Percentiles rank a stretch among this genome's conserved stretches.
These are phyloP conservation scores for Tubosaeta brunneosetosa DNA, from an alignment of 768 basidiomycete genomes.

Conservation along the genomic window DNA sequence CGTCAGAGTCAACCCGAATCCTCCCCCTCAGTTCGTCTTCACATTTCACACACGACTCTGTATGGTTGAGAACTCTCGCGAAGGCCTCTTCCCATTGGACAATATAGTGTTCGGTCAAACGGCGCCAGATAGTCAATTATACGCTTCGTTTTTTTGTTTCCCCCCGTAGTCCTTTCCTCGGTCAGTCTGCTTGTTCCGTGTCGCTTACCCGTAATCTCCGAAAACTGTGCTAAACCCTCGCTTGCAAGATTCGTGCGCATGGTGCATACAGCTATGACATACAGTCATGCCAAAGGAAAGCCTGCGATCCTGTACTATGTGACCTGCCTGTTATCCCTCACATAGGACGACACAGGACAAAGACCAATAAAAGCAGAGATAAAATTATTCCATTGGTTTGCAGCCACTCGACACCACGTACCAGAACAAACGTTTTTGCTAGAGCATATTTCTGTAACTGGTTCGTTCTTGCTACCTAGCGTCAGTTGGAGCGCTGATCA, in stretches of 20 bases:
- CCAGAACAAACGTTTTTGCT: neutral
- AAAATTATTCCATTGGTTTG: too few species aligned
- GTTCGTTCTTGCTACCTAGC: neutral
- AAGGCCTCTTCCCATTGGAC: neutral
- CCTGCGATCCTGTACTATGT: neutral
- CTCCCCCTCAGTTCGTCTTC: conserved; percentile 1
- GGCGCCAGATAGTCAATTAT: neutral
- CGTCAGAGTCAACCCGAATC: neutral
- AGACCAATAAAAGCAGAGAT: too few species aligned
- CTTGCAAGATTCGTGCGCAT: neutral
- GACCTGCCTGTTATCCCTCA: neutral
- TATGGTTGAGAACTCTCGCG: neutral
- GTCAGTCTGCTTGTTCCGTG: neutral
- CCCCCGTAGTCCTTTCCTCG: neutral
- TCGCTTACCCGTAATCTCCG: neutral
- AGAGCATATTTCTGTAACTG: neutral
- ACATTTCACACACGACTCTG: neutral
- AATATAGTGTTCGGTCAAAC: neutral
- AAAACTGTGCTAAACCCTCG: neutral
- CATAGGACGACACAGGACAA: neutral
- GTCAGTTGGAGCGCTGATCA: neutral
- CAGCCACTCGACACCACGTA: neutral
- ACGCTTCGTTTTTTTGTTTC: neutral
- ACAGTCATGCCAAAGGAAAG: neutral
- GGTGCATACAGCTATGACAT: neutral